Evolutionary conservation across 2,329 filamentous ascomycete species (phyloP).

Genomic region (Aureobasidium melanogenum): DNA sequence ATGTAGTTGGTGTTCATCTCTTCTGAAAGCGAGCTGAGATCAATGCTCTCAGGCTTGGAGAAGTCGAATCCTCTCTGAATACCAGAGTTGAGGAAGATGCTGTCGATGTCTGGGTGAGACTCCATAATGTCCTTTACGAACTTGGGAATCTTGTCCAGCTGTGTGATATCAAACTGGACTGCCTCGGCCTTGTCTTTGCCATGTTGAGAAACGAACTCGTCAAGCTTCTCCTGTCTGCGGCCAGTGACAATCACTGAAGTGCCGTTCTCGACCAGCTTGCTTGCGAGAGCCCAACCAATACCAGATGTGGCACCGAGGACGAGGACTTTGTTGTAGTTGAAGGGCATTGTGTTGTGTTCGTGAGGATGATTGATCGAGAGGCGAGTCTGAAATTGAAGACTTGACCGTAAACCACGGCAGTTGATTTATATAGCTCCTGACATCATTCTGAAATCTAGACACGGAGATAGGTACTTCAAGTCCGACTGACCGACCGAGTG

Average conservation of each 20-base stretch:
- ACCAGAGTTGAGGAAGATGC: conserved; percentile 45
- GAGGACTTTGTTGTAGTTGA: conserved; percentile 45
- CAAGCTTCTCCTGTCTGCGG: conserved; percentile 42
- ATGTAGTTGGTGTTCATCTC: conserved; percentile 46
- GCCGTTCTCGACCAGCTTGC: conserved; percentile 39
- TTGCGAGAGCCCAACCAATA: conserved; percentile 43
- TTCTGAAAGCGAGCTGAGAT: conserved; percentile 34
- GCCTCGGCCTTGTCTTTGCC: conserved; percentile 38
- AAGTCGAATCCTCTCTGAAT: conserved; percentile 44
- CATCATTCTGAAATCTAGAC: neutral
- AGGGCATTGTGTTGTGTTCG: conserved; percentile 23
- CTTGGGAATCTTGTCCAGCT: conserved; percentile 38
- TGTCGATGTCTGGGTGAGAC: conserved; percentile 42
- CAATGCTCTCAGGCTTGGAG: conserved; percentile 38
- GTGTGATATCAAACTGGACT: conserved; percentile 42
- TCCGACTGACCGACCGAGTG: neutral
- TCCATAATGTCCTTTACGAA: conserved; percentile 35
- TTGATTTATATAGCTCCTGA: neutral
- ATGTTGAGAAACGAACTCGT: conserved; percentile 38
- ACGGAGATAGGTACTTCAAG: neutral
- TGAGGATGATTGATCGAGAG: neutral
- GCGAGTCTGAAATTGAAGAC: too few relatives aligned
- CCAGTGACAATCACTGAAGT: conserved; percentile 42
- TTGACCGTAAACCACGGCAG: neutral
- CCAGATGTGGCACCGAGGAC: conserved; percentile 46